Percentiles rank a stretch among this genome's conserved stretches.
These are phyloP conservation scores for Endotrypanum monterogeii DNA, from an alignment of 208 protist species.

Conservation along the genomic window DNA sequence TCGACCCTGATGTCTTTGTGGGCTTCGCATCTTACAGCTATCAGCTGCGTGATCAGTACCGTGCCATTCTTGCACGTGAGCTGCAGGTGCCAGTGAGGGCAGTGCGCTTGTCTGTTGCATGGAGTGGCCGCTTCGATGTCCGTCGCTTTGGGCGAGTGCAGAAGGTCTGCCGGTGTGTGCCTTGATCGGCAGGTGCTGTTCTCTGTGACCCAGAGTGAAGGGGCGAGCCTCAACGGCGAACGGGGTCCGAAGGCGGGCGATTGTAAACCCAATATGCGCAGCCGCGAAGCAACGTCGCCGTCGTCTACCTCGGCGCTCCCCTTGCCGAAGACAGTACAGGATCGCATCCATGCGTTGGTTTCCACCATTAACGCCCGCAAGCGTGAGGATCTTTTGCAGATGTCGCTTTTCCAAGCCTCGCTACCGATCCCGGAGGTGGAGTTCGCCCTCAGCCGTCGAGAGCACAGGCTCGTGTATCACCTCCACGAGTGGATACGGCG, in stretches of 20 bases:
- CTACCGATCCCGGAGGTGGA: constrained; percentile 69
- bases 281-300: not conserved
- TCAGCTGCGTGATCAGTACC: constrained; percentile 82
- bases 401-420: constrained; percentile 72
- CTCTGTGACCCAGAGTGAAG: not conserved
- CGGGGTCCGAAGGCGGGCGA: not conserved
- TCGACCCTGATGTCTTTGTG: constrained; percentile 80
- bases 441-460: constrained; percentile 54
- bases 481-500: constrained; percentile 51
- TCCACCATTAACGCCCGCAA: constrained; percentile 48
- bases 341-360: constrained; percentile 47
- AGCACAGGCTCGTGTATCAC: constrained; percentile 43
- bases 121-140: constrained; percentile 84
- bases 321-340: constrained; percentile 32
- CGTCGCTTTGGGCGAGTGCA: constrained; percentile 59
- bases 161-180: constrained; percentile 82
- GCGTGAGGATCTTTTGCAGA: constrained; percentile 44
- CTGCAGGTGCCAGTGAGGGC: constrained; percentile 58
- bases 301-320: not conserved
- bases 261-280: not conserved
- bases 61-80: constrained; percentile 59
- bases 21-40: constrained; percentile 87
- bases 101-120: constrained; percentile 80
- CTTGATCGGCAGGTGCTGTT: constrained; percentile 28
- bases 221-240: not conserved